Percentiles rank a stretch among this genome's conserved stretches.
Conservation (phyloP, 805 yeast species). For the Candida chauliodis region DNA sequence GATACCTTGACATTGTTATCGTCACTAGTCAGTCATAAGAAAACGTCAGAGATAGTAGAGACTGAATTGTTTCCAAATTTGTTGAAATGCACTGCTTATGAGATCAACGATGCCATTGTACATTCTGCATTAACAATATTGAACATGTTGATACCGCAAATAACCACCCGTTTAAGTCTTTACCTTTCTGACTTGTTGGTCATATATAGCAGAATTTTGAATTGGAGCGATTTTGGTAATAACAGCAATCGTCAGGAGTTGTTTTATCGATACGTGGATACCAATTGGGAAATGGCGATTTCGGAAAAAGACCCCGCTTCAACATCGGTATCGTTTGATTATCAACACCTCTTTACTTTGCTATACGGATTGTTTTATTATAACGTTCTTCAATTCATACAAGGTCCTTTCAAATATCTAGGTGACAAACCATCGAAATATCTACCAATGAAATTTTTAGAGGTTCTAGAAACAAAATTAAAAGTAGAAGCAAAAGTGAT, state of each 20-base stretch:
- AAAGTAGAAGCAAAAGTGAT: conserved; percentile 8
- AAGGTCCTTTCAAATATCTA: conserved; percentile 37
- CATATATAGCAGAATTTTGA: conserved; percentile 38
- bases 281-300: conserved; percentile 18
- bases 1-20: conserved; percentile 37
- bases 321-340: conserved; percentile 22
- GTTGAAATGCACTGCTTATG: conserved; percentile 37
- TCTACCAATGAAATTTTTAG: conserved; percentile 11
- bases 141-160: conserved; percentile 41
- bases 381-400: conserved; percentile 41
- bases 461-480: conserved; percentile 6
- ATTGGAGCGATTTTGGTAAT: conserved; percentile 19
- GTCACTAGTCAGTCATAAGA: conserved; percentile 23
- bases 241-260: conserved; percentile 11
- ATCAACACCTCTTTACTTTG: conserved; percentile 41
- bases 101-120: conserved; percentile 38
- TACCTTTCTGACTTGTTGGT: conserved; percentile 42
- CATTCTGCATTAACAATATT: conserved; percentile 29
- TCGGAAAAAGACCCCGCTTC: conserved; percentile 10
- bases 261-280: conserved; percentile 8
- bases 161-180: conserved; percentile 28
- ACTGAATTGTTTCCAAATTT: conserved; percentile 36
- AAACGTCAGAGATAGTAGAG: conserved; percentile 25
- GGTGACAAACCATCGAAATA: conserved; percentile 12
- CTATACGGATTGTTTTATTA: conserved; percentile 59